Percentiles rank a stretch among this genome's conserved stretches.
phyloP scores from a whole-genome alignment of 805 yeast genomes.

The Suhomyces canberraensis region DNA sequence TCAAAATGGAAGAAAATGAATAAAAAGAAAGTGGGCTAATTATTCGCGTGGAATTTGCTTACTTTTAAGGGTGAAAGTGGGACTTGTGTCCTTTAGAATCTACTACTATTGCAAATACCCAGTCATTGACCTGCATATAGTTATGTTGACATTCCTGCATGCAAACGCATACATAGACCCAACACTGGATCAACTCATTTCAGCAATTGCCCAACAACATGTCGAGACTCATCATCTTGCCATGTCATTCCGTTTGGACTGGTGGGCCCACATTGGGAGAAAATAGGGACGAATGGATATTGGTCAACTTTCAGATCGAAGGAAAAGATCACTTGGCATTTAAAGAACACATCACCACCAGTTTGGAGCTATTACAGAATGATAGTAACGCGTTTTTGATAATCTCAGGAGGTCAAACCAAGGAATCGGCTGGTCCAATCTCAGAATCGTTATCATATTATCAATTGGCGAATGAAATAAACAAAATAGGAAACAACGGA shows the following conservation, averaged over 20 bases:
- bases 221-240: slow-evolving; percentile 29
- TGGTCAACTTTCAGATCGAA: slow-evolving; percentile 65
- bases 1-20: too few species aligned
- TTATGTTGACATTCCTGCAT: too few species aligned
- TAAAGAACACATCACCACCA: slow-evolving; percentile 53
- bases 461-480: slow-evolving; percentile 37
- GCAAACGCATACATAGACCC: too few species aligned
- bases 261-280: slow-evolving; percentile 43
- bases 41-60: too few species aligned
- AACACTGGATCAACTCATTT: too few species aligned
- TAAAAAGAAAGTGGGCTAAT: too few species aligned
- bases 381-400: slow-evolving; percentile 36
- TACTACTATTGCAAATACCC: too few species aligned
- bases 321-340: slow-evolving; percentile 69
- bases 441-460: slow-evolving; percentile 64
- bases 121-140: too few species aligned
- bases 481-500: slow-evolving; percentile 7
- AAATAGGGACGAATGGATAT: slow-evolving; percentile 53
- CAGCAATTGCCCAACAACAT: too few species aligned
- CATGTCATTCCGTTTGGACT: slow-evolving; percentile 63
- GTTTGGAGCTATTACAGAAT: slow-evolving; percentile 34
- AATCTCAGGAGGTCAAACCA: slow-evolving; percentile 73
- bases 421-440: slow-evolving; percentile 46
- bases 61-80: too few species aligned
- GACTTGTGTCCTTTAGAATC: too few species aligned